Base-by-base conservation (phyloP, 1,284 basidiomycete genomes). In the Schizophyllum commune region DNA sequence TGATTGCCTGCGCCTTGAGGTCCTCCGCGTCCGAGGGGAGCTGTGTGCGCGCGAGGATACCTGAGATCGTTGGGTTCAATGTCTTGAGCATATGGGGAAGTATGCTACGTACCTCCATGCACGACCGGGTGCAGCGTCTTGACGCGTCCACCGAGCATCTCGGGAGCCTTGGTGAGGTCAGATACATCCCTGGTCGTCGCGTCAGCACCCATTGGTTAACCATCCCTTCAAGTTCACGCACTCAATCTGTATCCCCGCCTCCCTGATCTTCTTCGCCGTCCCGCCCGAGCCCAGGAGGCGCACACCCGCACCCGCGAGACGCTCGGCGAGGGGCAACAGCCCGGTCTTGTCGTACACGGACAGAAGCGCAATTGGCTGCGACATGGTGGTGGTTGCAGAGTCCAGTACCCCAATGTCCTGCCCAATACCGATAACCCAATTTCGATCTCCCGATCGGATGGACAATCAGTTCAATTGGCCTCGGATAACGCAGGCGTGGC, bases 81-180 rank as follows among this genome's bases (percentile, higher is more conserved):
- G 39, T 17, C 13, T 9, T 51, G 64, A 52, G 60, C n/a, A 20
- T 51, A 53, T 21, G 47, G 55, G 11, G 34, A 22, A 19, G 17
- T n/a, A 47, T 39, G 55, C 55, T 52, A 64, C 78, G 63, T 67
- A 92, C 96, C 97, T 71, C 97, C 97, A 73, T 99, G 97, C 22
- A 99, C 94, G 20, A 92, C 96, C 58, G 97, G 97, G 72, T 99
- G 97, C n/a, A 99, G 85, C 5, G 97, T 99, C 81, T 99, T 99
- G 66, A 99, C 97, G 65, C 97, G 84, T 54, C 97, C 97, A 60
- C 96, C 96, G 15, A 99, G 84, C 94, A 99, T 99, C 76, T 99
- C 97, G n/a, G 96, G 97, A 0, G 96, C 96, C 71, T 96, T 96
- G 58, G 97, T 99, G 76, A 99, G 92, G 71, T 95, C 92, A 20